Evolutionary conservation across 768 basidiomycete species (phyloP), one percentile per base, ranked within the genome.

Genomic region (Xanthoconium stramineum): DNA sequence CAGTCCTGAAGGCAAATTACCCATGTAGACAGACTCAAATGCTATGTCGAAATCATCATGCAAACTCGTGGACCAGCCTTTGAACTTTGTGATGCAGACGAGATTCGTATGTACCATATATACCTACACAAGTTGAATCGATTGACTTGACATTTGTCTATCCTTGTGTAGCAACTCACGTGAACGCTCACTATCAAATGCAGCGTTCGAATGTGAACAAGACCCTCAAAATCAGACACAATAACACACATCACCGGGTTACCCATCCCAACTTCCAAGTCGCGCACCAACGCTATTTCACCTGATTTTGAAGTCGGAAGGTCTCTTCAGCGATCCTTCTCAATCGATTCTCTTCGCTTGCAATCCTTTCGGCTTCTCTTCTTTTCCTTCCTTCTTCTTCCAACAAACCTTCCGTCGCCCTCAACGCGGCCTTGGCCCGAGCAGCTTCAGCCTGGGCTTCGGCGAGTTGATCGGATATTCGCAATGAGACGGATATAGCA

Each of bases 381-480:
- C 87, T 75, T 56, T 80, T 79, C 56, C 74, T 73, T 17, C 73
- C 71, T 67, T 89, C 89, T 37, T 83, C 80, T 62, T 88, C 83
- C 57, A 89, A 62, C 70, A 82, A 74, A 38, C 74, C 74, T 65
- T 90, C 85, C 20, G 80, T 72, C 30, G 76, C 74, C 65, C 79
- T 78, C 29, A 89, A 70, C 20, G 79, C 76, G 38, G 83, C 76
- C 61, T 80, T 79, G 32, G 80, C 75, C 52, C 82, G 75, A 47
- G 82, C 77, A 1, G 78, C 76, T 59, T 89, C 88, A 37, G 81
- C 74, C 58, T 88, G 82, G 10, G 81, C 83, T 57, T 83, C 80
- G 10, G 80, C 75, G n/a, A 91, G 76, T 64, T 89, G 84, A 65
- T 88, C 86, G 17, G 87, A 80, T 58, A 91, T 76, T 55, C 82